These are phyloP conservation scores for Mycena filopes DNA, from an alignment of 768 basidiomycete genomes.

Conservation along the genomic window DNA sequence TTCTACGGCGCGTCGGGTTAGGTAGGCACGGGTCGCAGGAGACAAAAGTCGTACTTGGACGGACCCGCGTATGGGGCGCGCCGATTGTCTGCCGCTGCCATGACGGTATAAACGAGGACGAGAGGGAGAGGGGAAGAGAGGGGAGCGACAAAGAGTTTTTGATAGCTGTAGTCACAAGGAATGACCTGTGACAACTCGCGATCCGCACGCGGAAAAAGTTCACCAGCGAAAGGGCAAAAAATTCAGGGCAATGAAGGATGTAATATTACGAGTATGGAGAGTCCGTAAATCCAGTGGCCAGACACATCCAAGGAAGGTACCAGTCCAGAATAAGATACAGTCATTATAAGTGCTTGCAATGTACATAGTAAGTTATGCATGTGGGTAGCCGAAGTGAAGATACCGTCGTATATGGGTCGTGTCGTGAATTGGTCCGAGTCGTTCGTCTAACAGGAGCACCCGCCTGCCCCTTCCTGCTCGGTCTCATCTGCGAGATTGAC, in stretches of 20 bases:
- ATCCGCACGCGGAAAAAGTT: too few relatives aligned
- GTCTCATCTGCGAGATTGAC: constrained; percentile 25
- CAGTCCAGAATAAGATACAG: constrained; percentile 3
- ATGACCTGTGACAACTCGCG: constrained; percentile 18
- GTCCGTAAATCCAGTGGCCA: too few relatives aligned
- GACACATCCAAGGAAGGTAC: too few relatives aligned
- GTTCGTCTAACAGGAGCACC: constrained; percentile 29
- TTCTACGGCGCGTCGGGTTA: constrained; percentile 13
- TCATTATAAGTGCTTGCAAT: constrained; percentile 31
- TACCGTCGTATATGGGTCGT: constrained; percentile 29
- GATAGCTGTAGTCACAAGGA: constrained; percentile 4
- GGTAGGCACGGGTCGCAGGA: background rate
- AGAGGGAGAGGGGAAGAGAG: background rate
- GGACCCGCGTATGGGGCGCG: constrained; percentile 19
- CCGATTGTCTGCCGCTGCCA: constrained; percentile 22
- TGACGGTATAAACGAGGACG: background rate
- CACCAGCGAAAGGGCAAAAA: too few relatives aligned
- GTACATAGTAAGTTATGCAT: constrained; percentile 33
- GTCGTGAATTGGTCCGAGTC: constrained; percentile 13
- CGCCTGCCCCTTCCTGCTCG: constrained; percentile 18
- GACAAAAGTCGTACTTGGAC: constrained; percentile 3
- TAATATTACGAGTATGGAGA: too few relatives aligned
- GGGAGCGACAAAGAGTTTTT: background rate
- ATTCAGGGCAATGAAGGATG: too few relatives aligned
- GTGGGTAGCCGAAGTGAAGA: constrained; percentile 16